phyloP scores from a whole-genome alignment of 768 basidiomycete species.

The Pisolithus albus region DNA sequence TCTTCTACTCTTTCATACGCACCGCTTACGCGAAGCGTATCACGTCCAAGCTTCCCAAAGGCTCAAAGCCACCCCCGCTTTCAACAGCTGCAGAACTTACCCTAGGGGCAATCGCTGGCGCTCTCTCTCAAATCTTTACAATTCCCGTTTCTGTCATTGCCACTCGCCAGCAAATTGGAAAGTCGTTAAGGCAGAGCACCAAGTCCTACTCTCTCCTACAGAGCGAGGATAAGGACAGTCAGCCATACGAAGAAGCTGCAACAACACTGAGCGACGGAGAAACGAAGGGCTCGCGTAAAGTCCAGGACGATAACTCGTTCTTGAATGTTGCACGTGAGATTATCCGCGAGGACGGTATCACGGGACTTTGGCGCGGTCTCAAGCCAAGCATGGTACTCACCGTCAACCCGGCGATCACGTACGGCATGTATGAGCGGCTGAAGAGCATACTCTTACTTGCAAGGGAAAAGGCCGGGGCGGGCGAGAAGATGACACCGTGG shows the following conservation, averaged over 20 bases:
- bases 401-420: conserved; percentile 96
- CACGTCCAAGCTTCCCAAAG: conserved; percentile 48
- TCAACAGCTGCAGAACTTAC: conserved; percentile 77
- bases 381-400: conserved; percentile 93
- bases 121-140: conserved; percentile 94
- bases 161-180: conserved; percentile 90
- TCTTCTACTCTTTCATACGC: conserved; percentile 93
- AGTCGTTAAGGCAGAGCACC: conserved; percentile 15
- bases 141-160: conserved; percentile 98
- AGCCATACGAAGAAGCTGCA: not conserved
- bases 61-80: conserved; percentile 54
- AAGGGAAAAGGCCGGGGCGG: conserved; percentile 35
- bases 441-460: conserved; percentile 67
- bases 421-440: conserved; percentile 88
- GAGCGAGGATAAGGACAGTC: not conserved
- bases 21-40: conserved; percentile 73
- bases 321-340: conserved; percentile 78
- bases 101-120: conserved; percentile 89
- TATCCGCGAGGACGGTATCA: conserved; percentile 78
- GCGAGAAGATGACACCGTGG: conserved; percentile 66
- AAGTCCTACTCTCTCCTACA: not conserved
- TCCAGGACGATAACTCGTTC: conserved; percentile 54
- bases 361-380: conserved; percentile 88
- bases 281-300: conserved; percentile 18
- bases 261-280: not conserved